phyloP scores from a whole-genome alignment of 352 stramenopile species.

The Thalassiosira gravida region DNA sequence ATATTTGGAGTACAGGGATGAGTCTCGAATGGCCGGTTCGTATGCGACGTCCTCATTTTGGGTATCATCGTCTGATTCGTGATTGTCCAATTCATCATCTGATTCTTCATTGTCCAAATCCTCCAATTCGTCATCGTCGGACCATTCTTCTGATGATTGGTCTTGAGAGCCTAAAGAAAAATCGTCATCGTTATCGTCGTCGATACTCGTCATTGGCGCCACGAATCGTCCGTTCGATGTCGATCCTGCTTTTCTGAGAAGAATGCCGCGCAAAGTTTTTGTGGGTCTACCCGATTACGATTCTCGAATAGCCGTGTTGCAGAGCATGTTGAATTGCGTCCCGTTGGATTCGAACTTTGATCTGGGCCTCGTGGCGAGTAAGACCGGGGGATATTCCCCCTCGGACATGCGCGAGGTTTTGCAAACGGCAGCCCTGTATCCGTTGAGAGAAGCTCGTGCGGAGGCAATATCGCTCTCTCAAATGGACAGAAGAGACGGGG shows the following conservation, averaged over 20 bases:
- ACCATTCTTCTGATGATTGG: no score
- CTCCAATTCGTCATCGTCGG: no score
- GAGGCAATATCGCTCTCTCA: slow-evolving; percentile 21
- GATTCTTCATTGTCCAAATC: no score
- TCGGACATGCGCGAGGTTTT: slow-evolving; percentile 72
- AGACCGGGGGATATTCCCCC: slow-evolving; percentile 86
- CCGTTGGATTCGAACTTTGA: slow-evolving; percentile 85
- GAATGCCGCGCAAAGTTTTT: slow-evolving; percentile 90
- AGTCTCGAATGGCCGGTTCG: no score
- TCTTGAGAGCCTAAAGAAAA: no score
- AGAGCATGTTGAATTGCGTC: slow-evolving; percentile 75
- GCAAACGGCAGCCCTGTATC: slow-evolving; percentile 56
- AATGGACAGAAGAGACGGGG: background rate
- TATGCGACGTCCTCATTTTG: no score
- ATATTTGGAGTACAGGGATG: no score
- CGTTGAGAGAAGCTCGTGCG: slow-evolving; percentile 54
- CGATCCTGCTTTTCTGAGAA: slow-evolving; percentile 93
- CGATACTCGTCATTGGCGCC: slow-evolving; percentile 94
- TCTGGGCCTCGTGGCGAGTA: slow-evolving; percentile 83
- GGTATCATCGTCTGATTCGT: no score
- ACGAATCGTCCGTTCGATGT: slow-evolving; percentile 97
- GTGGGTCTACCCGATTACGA: slow-evolving; percentile 73
- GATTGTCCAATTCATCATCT: no score
- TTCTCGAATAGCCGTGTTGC: slow-evolving; percentile 76
- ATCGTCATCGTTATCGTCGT: slow-evolving; percentile 85